Base-by-base conservation (phyloP, 2,329 filamentous ascomycete genomes). In the Achaetomium macrosporum region DNA sequence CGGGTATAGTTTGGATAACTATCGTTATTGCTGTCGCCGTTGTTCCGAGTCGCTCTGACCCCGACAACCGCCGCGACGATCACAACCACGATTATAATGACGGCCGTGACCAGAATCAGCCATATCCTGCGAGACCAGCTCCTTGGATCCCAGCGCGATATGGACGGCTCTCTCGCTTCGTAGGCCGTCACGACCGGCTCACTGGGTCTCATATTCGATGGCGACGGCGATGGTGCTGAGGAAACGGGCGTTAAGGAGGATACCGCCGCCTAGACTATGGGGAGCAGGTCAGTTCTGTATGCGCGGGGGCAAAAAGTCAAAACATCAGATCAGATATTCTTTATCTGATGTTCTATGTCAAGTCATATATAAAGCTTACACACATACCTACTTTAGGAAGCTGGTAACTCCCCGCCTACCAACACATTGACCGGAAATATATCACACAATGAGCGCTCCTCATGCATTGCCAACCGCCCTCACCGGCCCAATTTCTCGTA, bases 121-220 rank as follows among this genome's bases (percentile, higher is more conserved):
- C 76, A 83, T 11, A 68, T 71, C 53, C 72, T 75, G 62, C 76
- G 75, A 39, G 73, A 68, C 82, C 81, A 85, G 43, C 71, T 71
- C 46, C 70, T 70, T 0, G 76, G 73, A 56, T 82, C 63, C 61
- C 61, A 62, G 5, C 50, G 51, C 9, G 49, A 48, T 6, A 5
- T 9, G 2, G 3, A 30, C 6, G 3, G 10, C 2, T 29, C 15
- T n/a, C 19, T 36, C 15, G 19, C 12, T 15, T 49, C 51, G 6
- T 37, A 35, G 2, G 35, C 7, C 15, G 51, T 46, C 2, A 49
- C 36, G 6, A 37, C 12, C 10, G 42, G 15, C 11, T 33, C 36
- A 15, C 8, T 33, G 17, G 19, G 17, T 8, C 30, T 46, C 42
- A 47, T 50, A 9, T 29, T 33, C 29, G 2, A 11, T 13, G 15